Evolutionary conservation across 306 rosid species (phyloP).

Genomic region (Elaeagnus macrophylla): DNA sequence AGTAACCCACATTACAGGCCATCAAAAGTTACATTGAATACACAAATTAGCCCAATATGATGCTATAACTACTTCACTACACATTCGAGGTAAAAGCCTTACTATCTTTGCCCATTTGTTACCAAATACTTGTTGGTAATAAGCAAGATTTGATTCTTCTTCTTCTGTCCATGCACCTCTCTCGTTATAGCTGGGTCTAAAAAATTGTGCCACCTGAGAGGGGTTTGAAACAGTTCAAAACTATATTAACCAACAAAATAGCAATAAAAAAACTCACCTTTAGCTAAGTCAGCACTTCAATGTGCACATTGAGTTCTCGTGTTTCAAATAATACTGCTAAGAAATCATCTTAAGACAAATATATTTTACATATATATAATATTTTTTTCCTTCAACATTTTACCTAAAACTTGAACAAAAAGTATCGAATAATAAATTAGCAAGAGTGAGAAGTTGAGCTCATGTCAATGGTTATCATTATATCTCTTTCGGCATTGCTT

Average conservation of each 20-base stretch:
- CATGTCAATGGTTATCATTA: background rate
- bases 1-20: background rate
- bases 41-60: no score
- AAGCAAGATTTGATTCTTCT: no score
- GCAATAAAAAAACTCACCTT: background rate
- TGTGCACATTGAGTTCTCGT: background rate
- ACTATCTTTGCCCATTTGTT: constrained; percentile 67
- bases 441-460: background rate
- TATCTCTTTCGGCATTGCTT: constrained; percentile 74
- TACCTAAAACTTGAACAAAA: background rate
- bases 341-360: no score
- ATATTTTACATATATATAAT: background rate
- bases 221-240: no score
- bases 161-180: no score
- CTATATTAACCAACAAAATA: constrained; percentile 8
- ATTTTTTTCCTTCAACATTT: background rate
- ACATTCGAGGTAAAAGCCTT: constrained; percentile 65
- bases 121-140: no score
- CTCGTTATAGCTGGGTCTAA: no score
- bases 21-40: background rate
- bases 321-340: background rate
- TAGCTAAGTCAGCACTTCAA: background rate
- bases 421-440: background rate
- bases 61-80: constrained; percentile 4
- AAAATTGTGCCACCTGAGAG: no score